Base-by-base conservation (phyloP, 78 protist species). In the Planoprotostelium fungivorum region DNA sequence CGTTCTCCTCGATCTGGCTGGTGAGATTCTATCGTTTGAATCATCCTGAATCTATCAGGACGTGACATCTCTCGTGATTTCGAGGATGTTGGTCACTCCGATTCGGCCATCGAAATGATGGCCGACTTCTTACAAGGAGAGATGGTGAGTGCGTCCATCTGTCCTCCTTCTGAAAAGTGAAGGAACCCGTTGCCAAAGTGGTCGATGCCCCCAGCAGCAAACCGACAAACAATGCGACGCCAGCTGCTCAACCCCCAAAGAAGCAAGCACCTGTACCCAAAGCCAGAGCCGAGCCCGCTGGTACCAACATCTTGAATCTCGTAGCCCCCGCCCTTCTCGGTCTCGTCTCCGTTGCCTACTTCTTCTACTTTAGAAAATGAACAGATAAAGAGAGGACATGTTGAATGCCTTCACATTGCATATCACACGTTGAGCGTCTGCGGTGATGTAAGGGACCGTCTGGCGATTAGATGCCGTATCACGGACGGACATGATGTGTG, bases 1-100 rank as follows among this genome's bases (percentile, higher is more conserved):
- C 36, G 96, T 94, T 34, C 89, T 94, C 88, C 83, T 89, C 51
- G 96, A 86, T 28, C 90, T 51, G 37, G 96, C 90, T 37, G 95
- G 94, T 92, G 37, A 38, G n/a, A 34, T 87, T 87, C 28, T 1
- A 34, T 87, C 28, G 1, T 25, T 51, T 51, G 73, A 51, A 51
- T 51, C 16, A 51, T 51, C 16, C 73, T 51, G 73, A n/a, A n/a
- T n/a, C n/a, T n/a, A n/a, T 5, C 73, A 90, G 94, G 95, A 84
- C 87, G 87, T 23, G 95, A 93, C 86, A 38, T 87, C 31, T 88
- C 95, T 35, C 93, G 90, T 88, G 93, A 93, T 84, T 93, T 93
- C 84, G 93, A 93, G 36, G 95, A 93, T 88, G 93, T 93, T 34
- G 95, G 95, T 84, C 95, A 93, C 91, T 90, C 92, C 85, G 95